Evolutionary conservation across 2,329 filamentous ascomycete genomes (phyloP).

Genomic region (Monosporascus sp.): DNA sequence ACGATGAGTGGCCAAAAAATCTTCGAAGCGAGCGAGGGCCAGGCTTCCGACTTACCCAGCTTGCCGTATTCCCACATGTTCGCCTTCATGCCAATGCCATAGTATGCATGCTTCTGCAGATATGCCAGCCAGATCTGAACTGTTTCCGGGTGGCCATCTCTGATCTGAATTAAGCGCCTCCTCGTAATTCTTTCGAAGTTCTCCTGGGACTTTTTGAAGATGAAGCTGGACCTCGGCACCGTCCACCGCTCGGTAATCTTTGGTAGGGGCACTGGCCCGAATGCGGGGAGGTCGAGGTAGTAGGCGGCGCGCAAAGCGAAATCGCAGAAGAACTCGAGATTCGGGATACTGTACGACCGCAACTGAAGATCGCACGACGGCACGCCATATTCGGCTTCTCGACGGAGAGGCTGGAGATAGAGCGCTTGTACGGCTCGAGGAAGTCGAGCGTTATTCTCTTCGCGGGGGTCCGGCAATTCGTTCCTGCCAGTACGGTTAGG

Average conservation of each 20-base stretch:
- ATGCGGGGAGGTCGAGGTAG: constrained; percentile 81
- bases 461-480: constrained; percentile 18
- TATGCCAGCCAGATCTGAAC: constrained; percentile 93
- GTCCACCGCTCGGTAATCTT: constrained; percentile 91
- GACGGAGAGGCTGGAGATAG: constrained; percentile 78
- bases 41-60: constrained; percentile 47
- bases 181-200: constrained; percentile 93
- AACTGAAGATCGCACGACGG: constrained; percentile 88
- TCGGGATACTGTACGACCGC: constrained; percentile 83
- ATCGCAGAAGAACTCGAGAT: constrained; percentile 90
- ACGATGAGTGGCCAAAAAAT: background rate
- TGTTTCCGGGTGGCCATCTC: constrained; percentile 81
- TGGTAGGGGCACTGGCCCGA: constrained; percentile 80
- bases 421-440: constrained; percentile 80
- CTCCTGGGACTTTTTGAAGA: constrained; percentile 95
- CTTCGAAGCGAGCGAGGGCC: too few relatives aligned
- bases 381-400: constrained; percentile 67
- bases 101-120: constrained; percentile 84
- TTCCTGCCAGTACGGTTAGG: constrained; percentile 17
- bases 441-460: constrained; percentile 42
- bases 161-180: constrained; percentile 82
- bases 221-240: constrained; percentile 81
- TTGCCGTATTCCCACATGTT: constrained; percentile 88
- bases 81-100: constrained; percentile 98
- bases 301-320: constrained; percentile 93